These are phyloP conservation scores for Trifolium dubium DNA, from an alignment of 306 rosid species.

Conservation along the genomic window DNA sequence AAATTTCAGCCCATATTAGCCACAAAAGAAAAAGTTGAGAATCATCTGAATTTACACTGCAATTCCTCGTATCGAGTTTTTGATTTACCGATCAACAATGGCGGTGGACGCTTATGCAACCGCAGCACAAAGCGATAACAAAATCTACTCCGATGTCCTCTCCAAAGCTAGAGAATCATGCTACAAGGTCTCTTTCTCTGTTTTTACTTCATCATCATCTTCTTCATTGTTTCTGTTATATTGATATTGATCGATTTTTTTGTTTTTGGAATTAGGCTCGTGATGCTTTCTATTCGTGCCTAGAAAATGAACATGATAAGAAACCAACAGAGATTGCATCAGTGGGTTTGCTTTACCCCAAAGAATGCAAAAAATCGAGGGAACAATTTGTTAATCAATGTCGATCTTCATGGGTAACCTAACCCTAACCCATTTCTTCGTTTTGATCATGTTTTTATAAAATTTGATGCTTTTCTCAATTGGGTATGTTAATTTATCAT, in stretches of 20 bases:
- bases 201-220: not conserved
- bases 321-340: conserved; percentile 87
- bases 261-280: conserved; percentile 61
- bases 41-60: not conserved
- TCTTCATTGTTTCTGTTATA: no score
- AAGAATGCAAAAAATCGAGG: conserved; percentile 67
- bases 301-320: conserved; percentile 73
- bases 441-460: not conserved
- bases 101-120: conserved; percentile 57
- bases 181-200: conserved; percentile 60
- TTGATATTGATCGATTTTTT: not conserved
- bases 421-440: not conserved
- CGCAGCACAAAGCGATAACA: conserved; percentile 53
- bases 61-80: not conserved
- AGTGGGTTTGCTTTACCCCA: conserved; percentile 86
- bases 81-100: conserved; percentile 39
- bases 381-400: conserved; percentile 69
- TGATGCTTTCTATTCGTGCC: conserved; percentile 83
- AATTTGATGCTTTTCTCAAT: conserved; percentile 19
- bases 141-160: conserved; percentile 71
- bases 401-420: conserved; percentile 84
- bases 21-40: not conserved
- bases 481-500: conserved; percentile 6
- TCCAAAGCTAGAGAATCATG: conserved; percentile 74
- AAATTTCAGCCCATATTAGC: not conserved